These are phyloP conservation scores for Corylus avellana DNA, from an alignment of 306 rosid genomes.

Conservation along the genomic window DNA sequence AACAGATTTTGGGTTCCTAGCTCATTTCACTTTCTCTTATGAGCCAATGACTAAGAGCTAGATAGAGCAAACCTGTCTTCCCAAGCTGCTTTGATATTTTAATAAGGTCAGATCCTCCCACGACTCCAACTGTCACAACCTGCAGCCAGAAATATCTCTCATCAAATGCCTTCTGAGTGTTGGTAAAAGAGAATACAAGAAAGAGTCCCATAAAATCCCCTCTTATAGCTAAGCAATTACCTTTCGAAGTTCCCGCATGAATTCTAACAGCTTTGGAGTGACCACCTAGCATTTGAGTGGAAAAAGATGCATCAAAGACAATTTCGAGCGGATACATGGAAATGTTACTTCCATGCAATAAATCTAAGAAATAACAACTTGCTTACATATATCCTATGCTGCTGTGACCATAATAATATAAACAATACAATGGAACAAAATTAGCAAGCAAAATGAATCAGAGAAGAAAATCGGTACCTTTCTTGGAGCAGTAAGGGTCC, in stretches of 20 bases:
- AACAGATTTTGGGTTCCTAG: neutral
- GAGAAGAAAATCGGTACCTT: conserved; percentile 49
- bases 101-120: conserved; percentile 88
- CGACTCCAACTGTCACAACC: conserved; percentile 87
- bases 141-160: conserved; percentile 26
- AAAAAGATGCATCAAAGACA: neutral
- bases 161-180: conserved; percentile 6
- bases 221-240: conserved; percentile 28
- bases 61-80: conserved; percentile 52
- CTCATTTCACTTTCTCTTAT: neutral
- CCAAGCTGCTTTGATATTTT: conserved; percentile 98
- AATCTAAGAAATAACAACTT: neutral
- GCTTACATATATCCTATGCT: neutral
- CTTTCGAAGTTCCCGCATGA: conserved; percentile 69
- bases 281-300: conserved; percentile 44
- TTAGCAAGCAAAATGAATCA: conserved; percentile 9
- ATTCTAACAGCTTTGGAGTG: conserved; percentile 59
- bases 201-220: neutral
- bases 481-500: conserved; percentile 94
- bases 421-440: neutral
- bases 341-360: neutral
- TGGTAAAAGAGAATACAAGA: conserved; percentile 6
- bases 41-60: conserved; percentile 4
- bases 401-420: conserved; percentile 10
- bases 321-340: neutral